These are phyloP conservation scores for Coffea eugenioides DNA, from an alignment of 257 asterid species.

Conservation along the genomic window DNA sequence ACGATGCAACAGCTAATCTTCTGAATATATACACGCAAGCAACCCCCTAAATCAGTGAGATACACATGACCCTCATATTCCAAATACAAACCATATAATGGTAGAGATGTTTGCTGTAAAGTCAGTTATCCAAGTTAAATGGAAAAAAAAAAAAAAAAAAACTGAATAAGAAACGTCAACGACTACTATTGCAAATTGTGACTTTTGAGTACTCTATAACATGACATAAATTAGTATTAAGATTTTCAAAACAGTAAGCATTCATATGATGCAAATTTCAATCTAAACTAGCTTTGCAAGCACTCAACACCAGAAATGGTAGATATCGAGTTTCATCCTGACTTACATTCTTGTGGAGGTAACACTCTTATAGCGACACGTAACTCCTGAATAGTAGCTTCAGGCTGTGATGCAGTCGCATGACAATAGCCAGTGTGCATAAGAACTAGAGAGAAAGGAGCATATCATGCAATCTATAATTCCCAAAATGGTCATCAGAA, in stretches of 20 bases:
- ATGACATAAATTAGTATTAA: neutral
- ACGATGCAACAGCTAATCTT: neutral
- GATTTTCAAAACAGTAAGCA: neutral
- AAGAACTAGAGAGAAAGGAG: constrained; percentile 62
- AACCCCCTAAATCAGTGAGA: neutral
- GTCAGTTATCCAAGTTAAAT: neutral
- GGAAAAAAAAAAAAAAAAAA: neutral
- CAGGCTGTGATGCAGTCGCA: constrained; percentile 92
- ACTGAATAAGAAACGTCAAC: neutral
- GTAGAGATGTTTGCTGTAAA: neutral
- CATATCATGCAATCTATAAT: constrained; percentile 30
- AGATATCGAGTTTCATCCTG: constrained; percentile 10
- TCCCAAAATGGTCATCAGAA: neutral
- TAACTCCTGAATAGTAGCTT: constrained; percentile 76
- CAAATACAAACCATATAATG: neutral
- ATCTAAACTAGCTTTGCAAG: neutral
- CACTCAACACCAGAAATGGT: constrained; percentile 2
- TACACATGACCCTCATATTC: neutral
- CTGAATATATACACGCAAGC: neutral
- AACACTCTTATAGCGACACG: constrained; percentile 84
- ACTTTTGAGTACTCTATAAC: neutral
- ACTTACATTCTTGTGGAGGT: constrained; percentile 93
- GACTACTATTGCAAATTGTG: neutral
- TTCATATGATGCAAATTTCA: neutral
- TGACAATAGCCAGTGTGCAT: constrained; percentile 98